These are phyloP conservation scores for Venturia oleaginea DNA, from an alignment of 2,329 filamentous ascomycete genomes.

Conservation along the genomic window DNA sequence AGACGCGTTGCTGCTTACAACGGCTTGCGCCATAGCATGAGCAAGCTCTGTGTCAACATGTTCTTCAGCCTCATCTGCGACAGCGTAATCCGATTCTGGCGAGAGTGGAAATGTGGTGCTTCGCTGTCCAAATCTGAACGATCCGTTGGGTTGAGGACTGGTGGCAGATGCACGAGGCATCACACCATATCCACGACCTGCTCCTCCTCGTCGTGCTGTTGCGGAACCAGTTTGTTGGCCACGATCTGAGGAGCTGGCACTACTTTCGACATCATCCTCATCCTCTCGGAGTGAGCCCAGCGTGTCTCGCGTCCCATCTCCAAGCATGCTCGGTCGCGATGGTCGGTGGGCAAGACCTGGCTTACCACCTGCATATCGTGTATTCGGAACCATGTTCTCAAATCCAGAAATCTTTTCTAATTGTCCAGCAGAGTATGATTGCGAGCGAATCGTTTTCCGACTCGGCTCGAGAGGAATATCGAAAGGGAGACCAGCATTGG, in stretches of 20 bases:
- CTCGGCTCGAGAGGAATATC: slow-evolving; percentile 82
- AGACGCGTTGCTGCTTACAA: slow-evolving; percentile 13
- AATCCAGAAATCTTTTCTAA: slow-evolving; percentile 45
- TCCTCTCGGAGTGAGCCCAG: slow-evolving; percentile 53
- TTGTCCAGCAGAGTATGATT: slow-evolving; percentile 94
- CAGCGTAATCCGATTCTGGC: slow-evolving; percentile 13
- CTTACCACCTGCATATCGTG: slow-evolving; percentile 39
- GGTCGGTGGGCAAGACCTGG: slow-evolving; percentile 13
- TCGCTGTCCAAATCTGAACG: slow-evolving; percentile 1
- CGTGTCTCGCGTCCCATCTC: slow-evolving; percentile 12
- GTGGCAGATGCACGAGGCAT: slow-evolving; percentile 7
- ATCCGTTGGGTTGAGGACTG: slow-evolving; percentile 6
- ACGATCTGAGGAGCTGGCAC: slow-evolving; percentile 46
- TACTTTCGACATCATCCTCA: slow-evolving; percentile 54
- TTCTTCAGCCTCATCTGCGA: slow-evolving; percentile 12
- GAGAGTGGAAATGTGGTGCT: slow-evolving; percentile 10
- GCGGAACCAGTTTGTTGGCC: slow-evolving; percentile 28
- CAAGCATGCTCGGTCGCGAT: slow-evolving; percentile 27
- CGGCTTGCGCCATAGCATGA: slow-evolving; percentile 18
- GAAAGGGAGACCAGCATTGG: slow-evolving; percentile 47
- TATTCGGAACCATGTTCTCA: not conserved
- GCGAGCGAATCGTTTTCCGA: slow-evolving; percentile 86
- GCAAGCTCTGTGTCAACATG: slow-evolving; percentile 4
- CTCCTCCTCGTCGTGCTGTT: not conserved
- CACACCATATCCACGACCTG: not conserved